A percentile compares a stretch with the other conserved stretches of the same genome.
phyloP scores from a whole-genome alignment of 805 yeast species.

The Teunomyces funiuensis region DNA sequence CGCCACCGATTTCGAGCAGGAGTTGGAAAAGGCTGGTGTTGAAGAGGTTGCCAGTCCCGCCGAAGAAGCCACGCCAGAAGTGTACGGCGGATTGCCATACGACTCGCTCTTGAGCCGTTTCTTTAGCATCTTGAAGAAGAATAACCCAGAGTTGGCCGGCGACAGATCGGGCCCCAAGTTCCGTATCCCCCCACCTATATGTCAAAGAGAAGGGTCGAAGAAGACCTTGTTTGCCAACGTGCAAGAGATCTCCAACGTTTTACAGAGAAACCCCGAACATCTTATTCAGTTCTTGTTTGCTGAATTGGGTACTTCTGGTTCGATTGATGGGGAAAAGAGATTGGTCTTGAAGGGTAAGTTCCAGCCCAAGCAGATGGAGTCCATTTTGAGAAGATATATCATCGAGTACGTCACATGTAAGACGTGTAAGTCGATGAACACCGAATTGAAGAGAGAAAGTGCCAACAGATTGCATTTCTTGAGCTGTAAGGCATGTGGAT shows the following conservation, averaged over 20 bases:
- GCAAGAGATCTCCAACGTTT: conserved; percentile 87
- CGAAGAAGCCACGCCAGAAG: conserved; percentile 30
- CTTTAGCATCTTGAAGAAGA: conserved; percentile 79
- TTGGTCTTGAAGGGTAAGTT: conserved; percentile 97
- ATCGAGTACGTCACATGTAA: conserved; percentile 97
- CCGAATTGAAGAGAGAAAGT: conserved; percentile 91
- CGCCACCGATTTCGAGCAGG: conserved; percentile 82
- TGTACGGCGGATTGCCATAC: conserved; percentile 62
- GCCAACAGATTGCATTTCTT: conserved; percentile 95
- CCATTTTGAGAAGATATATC: conserved; percentile 93
- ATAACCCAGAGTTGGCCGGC: conserved; percentile 98
- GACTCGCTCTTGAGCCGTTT: conserved; percentile 78
- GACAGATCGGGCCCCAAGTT: conserved; percentile 89
- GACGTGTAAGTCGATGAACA: conserved; percentile 97
- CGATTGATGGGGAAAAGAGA: conserved; percentile 97
- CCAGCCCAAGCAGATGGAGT: conserved; percentile 96
- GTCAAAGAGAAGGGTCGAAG: conserved; percentile 95
- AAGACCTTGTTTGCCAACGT: conserved; percentile 95
- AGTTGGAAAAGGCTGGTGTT: conserved; percentile 87
- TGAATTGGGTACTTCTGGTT: conserved; percentile 98
- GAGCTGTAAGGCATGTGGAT: conserved; percentile 98
- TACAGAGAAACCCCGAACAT: conserved; percentile 97
- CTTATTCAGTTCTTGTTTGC: conserved; percentile 95
- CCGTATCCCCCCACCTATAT: conserved; percentile 96
- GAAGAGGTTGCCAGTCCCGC: conserved; percentile 44